Evolutionary conservation across 2,329 filamentous ascomycete genomes (phyloP).

Genomic region (Neocucurbitaria cava): DNA sequence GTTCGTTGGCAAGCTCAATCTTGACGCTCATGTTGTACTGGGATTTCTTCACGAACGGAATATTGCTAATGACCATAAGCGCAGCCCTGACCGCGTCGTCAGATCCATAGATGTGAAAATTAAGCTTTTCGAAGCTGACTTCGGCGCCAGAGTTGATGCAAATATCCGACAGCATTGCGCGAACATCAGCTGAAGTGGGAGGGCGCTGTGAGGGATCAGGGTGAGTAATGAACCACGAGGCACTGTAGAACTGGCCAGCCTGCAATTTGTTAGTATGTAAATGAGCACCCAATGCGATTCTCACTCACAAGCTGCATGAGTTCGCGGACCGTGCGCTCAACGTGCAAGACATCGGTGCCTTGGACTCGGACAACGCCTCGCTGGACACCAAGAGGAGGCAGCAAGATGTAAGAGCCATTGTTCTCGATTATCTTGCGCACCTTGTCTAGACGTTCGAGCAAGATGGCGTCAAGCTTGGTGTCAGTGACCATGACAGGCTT

Average conservation of each 20-base stretch:
- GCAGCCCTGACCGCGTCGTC: conserved; percentile 96
- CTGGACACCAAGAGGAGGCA: conserved; percentile 86
- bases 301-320: conserved; percentile 86
- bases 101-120: conserved; percentile 92
- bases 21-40: conserved; percentile 96
- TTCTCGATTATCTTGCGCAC: conserved; percentile 97
- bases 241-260: conserved; percentile 97
- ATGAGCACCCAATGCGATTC: not conserved
- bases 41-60: conserved; percentile 84
- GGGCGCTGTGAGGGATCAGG: conserved; percentile 70
- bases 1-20: conserved; percentile 97
- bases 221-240: conserved; percentile 92
- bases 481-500: conserved; percentile 91
- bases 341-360: conserved; percentile 89
- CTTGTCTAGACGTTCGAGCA: conserved; percentile 91
- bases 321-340: conserved; percentile 93
- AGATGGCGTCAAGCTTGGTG: conserved; percentile 92
- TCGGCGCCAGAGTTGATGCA: conserved; percentile 96
- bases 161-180: conserved; percentile 92
- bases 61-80: conserved; percentile 91
- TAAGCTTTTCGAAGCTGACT: conserved; percentile 90
- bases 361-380: conserved; percentile 87
- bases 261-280: conserved; percentile 47
- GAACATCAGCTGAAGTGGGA: conserved; percentile 73
- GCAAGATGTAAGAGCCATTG: conserved; percentile 93